A percentile compares a stretch with the other conserved stretches of the same genome.
These are phyloP conservation scores for Dissophora ornata DNA, from an alignment of 192 early-diverging fungal genomes.

Conservation along the genomic window DNA sequence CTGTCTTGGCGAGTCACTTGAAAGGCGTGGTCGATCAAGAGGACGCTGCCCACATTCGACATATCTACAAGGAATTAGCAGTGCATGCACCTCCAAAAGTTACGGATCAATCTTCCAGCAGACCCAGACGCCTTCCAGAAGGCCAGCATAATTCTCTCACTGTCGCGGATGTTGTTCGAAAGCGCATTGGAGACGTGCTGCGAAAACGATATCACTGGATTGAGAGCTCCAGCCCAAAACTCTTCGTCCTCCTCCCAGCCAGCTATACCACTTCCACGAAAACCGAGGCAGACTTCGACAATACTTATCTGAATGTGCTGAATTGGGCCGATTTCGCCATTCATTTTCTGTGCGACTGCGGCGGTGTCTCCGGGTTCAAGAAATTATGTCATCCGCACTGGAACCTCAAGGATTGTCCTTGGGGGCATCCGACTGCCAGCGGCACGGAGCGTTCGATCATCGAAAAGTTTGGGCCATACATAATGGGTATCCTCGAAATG, in stretches of 20 bases:
- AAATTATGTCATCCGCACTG: constrained; percentile 1
- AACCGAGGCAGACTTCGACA: not conserved
- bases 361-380: constrained; percentile 13
- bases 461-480: constrained; percentile 10
- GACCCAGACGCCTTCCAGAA: not conserved
- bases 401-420: constrained; percentile 17
- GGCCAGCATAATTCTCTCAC: not conserved
- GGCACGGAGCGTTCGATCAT: not conserved
- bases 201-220: constrained; percentile 15
- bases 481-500: constrained; percentile 39
- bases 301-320: not conserved
- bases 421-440: constrained; percentile 3
- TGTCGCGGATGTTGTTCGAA: constrained; percentile 9
- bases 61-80: too few relatives aligned
- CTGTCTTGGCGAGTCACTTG: too few relatives aligned
- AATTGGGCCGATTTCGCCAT: constrained; percentile 20
- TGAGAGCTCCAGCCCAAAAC: constrained; percentile 1
- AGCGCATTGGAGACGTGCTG: constrained; percentile 12
- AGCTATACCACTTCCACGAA: not conserved
- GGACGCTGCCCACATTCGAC: too few relatives aligned
- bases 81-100: too few relatives aligned
- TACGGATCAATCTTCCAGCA: too few relatives aligned
- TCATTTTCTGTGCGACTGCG: constrained; percentile 36
- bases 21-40: too few relatives aligned
- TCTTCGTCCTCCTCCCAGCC: constrained; percentile 21